Base-by-base conservation (phyloP, 2,329 filamentous ascomycete species). In the Exophiala sideris region DNA sequence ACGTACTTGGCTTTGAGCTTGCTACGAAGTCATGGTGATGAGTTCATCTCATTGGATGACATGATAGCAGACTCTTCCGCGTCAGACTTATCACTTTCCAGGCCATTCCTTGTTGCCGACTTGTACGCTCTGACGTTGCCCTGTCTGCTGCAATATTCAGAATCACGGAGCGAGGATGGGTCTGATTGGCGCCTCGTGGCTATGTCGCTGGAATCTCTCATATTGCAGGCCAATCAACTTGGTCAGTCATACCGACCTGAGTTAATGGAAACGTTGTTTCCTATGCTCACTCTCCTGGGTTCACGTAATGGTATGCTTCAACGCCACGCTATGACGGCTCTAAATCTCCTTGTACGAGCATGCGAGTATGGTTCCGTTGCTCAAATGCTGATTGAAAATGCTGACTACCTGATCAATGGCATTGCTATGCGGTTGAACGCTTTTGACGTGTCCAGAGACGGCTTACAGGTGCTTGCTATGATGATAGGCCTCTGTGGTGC, bases 381-480 rank as follows among this genome's bases (percentile, higher is more conserved):
- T 21, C 84, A 88, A 12, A 76, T 99, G 60, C 86, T 99, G 36
- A 82, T 97, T 24, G 84, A 88, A 48, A 99, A 99, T 57, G 91
- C 90, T 12, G 94, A 99, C 70, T 99, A 99, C 68, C 88, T 99
- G 72, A 86, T 97, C 57, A 97, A 97, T 66, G 89, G 94, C 0
- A 84, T 99, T 12, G 89, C 89, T 0, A 73, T 97, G 56, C 88
- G 91, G 58, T 80, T 99, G 6, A 96, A 96, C 64, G 89, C 89
- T 0, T 89, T 96, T 60, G 91, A 96, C 60, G 86, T 97, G 48
- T 92, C 91, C 0, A 91, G 92, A 1, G 88, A 95, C 59, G 91
- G 90, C 2, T 91, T 91, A 2, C 88, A 92, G 62, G 94, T 97
- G 1, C 73, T 99, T 45, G 80, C 87, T 5, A 96, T 99, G 91